A percentile compares a stretch with the other conserved stretches of the same genome.
phyloP scores from a whole-genome alignment of 352 stramenopile genomes.

The Globisporangium nunn region DNA sequence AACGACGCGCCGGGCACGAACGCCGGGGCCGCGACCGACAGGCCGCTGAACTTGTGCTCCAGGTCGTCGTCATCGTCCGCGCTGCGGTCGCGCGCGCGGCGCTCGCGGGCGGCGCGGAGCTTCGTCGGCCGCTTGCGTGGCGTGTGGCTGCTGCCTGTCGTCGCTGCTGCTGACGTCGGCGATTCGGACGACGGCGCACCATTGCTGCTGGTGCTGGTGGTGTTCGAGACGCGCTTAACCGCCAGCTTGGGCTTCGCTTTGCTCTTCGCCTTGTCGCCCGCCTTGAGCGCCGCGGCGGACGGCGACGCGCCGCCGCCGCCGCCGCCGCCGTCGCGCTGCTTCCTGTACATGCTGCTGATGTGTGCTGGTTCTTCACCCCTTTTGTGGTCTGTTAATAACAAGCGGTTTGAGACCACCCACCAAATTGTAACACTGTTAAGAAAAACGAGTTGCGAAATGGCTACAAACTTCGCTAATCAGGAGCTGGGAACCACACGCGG shows the following conservation, averaged over 20 bases:
- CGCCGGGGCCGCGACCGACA: conserved; percentile 40
- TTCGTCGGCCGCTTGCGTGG: conserved; percentile 31
- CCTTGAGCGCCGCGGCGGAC: neutral
- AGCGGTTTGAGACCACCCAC: neutral
- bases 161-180: neutral
- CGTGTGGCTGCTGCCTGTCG: neutral
- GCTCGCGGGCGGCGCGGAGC: conserved; percentile 48
- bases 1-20: conserved; percentile 34
- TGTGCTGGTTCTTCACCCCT: too few relatives aligned
- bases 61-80: conserved; percentile 52
- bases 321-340: conserved; percentile 2
- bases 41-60: conserved; percentile 54
- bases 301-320: neutral
- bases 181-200: neutral
- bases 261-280: conserved; percentile 7
- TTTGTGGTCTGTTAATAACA: neutral
- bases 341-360: conserved; percentile 7
- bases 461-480: too few relatives aligned
- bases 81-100: conserved; percentile 48
- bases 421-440: neutral
- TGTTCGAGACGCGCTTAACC: conserved; percentile 4
- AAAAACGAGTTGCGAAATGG: too few relatives aligned
- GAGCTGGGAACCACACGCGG: too few relatives aligned
- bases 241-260: conserved; percentile 12
- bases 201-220: neutral